Conservation (phyloP, 352 stramenopile species). For the Pythium vanterpoolii region DNA sequence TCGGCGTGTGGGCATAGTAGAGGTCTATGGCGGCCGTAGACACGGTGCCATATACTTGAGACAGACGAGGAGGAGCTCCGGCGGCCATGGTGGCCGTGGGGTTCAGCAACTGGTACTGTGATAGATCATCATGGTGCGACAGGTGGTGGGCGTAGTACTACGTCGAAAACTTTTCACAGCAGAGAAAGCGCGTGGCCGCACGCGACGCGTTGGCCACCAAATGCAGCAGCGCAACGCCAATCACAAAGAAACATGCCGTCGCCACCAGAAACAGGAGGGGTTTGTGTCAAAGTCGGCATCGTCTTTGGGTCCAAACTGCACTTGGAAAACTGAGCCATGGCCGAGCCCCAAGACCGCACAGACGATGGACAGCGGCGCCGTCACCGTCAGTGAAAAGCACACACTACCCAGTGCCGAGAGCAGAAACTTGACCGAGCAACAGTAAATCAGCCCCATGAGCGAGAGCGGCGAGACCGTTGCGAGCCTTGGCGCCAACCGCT, state of each 20-base stretch:
- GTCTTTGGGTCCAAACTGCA: slow-evolving; percentile 31
- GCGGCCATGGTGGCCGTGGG: neutral
- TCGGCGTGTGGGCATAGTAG: neutral
- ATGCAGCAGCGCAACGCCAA: slow-evolving; percentile 53
- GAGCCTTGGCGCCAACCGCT: slow-evolving; percentile 44
- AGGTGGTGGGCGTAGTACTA: slow-evolving; percentile 41
- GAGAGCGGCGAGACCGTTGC: slow-evolving; percentile 56
- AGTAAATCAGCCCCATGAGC: slow-evolving; percentile 69
- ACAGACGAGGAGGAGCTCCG: neutral
- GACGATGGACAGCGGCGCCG: slow-evolving; percentile 29
- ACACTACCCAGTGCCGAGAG: slow-evolving; percentile 39
- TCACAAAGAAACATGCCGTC: slow-evolving; percentile 42
- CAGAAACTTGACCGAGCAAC: slow-evolving; percentile 51
- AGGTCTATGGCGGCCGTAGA: neutral
- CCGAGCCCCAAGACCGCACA: slow-evolving; percentile 22
- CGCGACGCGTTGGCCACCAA: slow-evolving; percentile 43
- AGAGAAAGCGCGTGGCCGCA: slow-evolving; percentile 59
- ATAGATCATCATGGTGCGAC: too few species aligned
- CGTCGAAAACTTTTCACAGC: slow-evolving; percentile 54
- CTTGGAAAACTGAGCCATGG: slow-evolving; percentile 19
- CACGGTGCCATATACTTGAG: slow-evolving; percentile 9
- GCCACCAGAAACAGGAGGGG: slow-evolving; percentile 41
- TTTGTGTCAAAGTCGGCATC: slow-evolving; percentile 25
- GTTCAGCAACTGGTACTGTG: slow-evolving; percentile 1
- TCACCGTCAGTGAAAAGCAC: slow-evolving; percentile 31